Percentiles rank a stretch among this genome's conserved stretches.
Evolutionary conservation across 1,284 basidiomycete genomes (phyloP).

Genomic region (Afroboletus lepidellus): DNA sequence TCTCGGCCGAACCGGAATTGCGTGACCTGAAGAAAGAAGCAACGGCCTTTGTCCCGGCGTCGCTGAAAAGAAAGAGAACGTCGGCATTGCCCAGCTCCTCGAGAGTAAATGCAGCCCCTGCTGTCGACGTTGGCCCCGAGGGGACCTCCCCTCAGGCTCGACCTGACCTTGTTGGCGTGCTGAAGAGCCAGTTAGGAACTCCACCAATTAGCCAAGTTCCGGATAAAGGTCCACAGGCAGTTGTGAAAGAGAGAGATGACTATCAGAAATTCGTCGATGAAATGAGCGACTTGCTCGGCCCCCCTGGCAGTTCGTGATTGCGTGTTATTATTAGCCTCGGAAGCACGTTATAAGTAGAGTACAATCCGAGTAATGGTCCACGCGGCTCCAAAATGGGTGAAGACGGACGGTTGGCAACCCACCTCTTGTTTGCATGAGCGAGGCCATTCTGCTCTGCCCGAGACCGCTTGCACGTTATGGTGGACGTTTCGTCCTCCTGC

Average conservation of each 20-base stretch:
- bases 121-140: slow-evolving; percentile 40
- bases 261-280: slow-evolving; percentile 76
- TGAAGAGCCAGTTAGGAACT: slow-evolving; percentile 59
- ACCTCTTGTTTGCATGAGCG: slow-evolving; percentile 23
- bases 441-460: slow-evolving; percentile 43
- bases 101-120: slow-evolving; percentile 65
- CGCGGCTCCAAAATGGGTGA: slow-evolving; percentile 1
- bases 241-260: slow-evolving; percentile 55
- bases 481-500: slow-evolving; percentile 64
- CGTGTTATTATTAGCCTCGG: not conserved
- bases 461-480: slow-evolving; percentile 50
- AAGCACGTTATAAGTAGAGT: not conserved
- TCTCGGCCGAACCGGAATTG: slow-evolving; percentile 80
- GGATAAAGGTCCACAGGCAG: slow-evolving; percentile 24
- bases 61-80: slow-evolving; percentile 64
- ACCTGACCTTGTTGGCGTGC: slow-evolving; percentile 63
- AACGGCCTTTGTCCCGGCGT: slow-evolving; percentile 80
- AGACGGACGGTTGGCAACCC: not conserved
- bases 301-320: slow-evolving; percentile 15
- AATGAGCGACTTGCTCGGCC: slow-evolving; percentile 58
- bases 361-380: slow-evolving; percentile 3
- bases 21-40: slow-evolving; percentile 91
- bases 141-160: slow-evolving; percentile 38
- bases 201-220: slow-evolving; percentile 20
- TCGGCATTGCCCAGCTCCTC: slow-evolving; percentile 34